Evolutionary conservation across 2,329 filamentous ascomycete species (phyloP).

Genomic region (Cercospora berteroae): DNA sequence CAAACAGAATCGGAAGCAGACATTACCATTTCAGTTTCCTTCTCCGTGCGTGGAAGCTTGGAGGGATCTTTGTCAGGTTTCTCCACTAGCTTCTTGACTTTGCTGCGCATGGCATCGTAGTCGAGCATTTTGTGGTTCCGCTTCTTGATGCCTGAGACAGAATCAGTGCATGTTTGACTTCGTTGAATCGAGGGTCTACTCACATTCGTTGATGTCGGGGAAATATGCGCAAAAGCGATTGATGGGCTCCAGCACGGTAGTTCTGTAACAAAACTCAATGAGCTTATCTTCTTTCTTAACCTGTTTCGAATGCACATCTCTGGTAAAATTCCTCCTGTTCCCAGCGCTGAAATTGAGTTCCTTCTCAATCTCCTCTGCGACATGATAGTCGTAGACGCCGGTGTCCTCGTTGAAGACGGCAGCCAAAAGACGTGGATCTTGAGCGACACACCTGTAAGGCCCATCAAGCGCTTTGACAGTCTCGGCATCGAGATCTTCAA

Average conservation of each 20-base stretch:
- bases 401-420: conserved; percentile 25
- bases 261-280: conserved; percentile 51
- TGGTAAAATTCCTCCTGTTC: conserved; percentile 27
- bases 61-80: conserved; percentile 98
- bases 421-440: conserved; percentile 18
- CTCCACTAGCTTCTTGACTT: conserved; percentile 94
- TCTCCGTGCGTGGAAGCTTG: conserved; percentile 92
- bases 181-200: conserved; percentile 30
- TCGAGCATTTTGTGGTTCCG: conserved; percentile 97
- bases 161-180: conserved; percentile 6
- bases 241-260: conserved; percentile 93
- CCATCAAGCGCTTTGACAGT: conserved; percentile 98
- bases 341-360: conserved; percentile 32
- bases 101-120: conserved; percentile 92
- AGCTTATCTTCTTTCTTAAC: conserved; percentile 28
- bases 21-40: conserved; percentile 78
- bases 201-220: conserved; percentile 96
- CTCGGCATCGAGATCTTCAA: conserved; percentile 95
- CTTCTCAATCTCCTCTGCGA: conserved; percentile 29
- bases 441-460: conserved; percentile 68
- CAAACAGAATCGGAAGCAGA: conserved; percentile 20
- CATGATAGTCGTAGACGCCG: conserved; percentile 18
- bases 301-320: conserved; percentile 13
- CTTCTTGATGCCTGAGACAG: conserved; percentile 78
- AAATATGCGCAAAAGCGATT: conserved; percentile 97